phyloP scores from a whole-genome alignment of 805 yeast genomes.

The Sungouiella thailandica region DNA sequence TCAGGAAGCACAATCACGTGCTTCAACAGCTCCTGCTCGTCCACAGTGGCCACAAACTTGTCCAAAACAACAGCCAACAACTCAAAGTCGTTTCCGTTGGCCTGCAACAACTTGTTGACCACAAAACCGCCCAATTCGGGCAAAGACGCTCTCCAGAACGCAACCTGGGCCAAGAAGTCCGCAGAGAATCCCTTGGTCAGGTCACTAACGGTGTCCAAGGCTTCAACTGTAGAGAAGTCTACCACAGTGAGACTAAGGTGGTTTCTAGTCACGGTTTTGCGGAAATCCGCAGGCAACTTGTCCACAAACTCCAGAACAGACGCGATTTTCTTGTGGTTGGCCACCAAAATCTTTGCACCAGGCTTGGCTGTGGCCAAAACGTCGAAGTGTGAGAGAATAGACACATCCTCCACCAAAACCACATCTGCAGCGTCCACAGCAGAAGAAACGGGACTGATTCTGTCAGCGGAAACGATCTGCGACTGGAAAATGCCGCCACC shows the following conservation, averaged over 20 bases:
- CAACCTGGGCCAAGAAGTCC: constrained; percentile 71
- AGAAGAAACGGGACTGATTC: constrained; percentile 6
- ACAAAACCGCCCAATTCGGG: constrained; percentile 60
- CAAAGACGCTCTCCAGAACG: constrained; percentile 69
- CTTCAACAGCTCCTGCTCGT: constrained; percentile 40
- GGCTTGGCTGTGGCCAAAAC: constrained; percentile 55
- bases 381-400: constrained; percentile 53
- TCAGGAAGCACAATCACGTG: constrained; percentile 28
- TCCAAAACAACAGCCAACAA: constrained; percentile 67
- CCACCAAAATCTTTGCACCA: constrained; percentile 49
- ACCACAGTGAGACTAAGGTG: constrained; percentile 49
- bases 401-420: constrained; percentile 56
- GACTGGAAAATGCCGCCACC: constrained; percentile 76
- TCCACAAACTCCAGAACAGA: constrained; percentile 41
- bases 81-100: constrained; percentile 80
- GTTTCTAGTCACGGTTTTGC: constrained; percentile 48
- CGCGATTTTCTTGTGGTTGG: constrained; percentile 30
- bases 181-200: constrained; percentile 70
- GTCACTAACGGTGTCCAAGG: constrained; percentile 42
- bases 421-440: constrained; percentile 58
- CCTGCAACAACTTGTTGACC: constrained; percentile 72
- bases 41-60: constrained; percentile 56
- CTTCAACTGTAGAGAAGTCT: constrained; percentile 61
- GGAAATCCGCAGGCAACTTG: constrained; percentile 49
- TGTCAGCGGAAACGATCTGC: constrained; percentile 41